Conservation (phyloP, 495 filamentous ascomycete genomes). For the Penicillium arizonense region DNA sequence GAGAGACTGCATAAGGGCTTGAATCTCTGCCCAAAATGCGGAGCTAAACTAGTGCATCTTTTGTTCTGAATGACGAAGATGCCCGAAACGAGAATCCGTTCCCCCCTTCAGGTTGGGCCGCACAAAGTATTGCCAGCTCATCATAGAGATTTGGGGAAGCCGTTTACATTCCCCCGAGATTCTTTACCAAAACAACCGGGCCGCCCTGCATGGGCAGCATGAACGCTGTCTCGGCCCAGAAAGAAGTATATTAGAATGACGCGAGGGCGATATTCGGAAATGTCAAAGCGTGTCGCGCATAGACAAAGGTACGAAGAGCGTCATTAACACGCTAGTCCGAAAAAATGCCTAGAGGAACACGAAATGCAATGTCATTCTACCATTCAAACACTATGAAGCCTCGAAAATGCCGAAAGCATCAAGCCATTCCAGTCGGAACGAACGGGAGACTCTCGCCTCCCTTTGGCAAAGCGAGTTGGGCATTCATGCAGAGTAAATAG, state of each 20-base stretch:
- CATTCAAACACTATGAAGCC: background rate
- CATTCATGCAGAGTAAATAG: conserved; percentile 18
- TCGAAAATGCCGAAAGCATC: background rate
- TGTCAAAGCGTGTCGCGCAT: too few species aligned
- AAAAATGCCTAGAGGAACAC: background rate
- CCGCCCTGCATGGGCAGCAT: conserved; percentile 37
- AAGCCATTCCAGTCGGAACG: background rate
- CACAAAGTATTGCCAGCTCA: conserved; percentile 33
- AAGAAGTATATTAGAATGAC: too few species aligned
- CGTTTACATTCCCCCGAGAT: too few species aligned
- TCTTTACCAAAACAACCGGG: conserved; percentile 17
- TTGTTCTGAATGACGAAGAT: background rate
- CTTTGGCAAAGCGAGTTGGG: conserved; percentile 14
- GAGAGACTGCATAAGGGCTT: conserved; percentile 14
- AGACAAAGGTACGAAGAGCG: too few species aligned
- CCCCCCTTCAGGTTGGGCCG: conserved; percentile 9
- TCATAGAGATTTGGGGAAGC: conserved; percentile 13
- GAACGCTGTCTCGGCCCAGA: conserved; percentile 5
- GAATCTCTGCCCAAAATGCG: conserved; percentile 20
- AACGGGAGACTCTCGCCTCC: conserved; percentile 6
- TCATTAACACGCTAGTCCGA: too few species aligned
- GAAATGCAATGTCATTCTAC: background rate
- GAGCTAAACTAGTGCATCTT: background rate
- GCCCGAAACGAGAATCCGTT: background rate
- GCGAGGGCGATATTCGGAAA: too few species aligned